These are phyloP conservation scores for Cercis canadensis DNA, from an alignment of 306 rosid genomes.

Conservation along the genomic window DNA sequence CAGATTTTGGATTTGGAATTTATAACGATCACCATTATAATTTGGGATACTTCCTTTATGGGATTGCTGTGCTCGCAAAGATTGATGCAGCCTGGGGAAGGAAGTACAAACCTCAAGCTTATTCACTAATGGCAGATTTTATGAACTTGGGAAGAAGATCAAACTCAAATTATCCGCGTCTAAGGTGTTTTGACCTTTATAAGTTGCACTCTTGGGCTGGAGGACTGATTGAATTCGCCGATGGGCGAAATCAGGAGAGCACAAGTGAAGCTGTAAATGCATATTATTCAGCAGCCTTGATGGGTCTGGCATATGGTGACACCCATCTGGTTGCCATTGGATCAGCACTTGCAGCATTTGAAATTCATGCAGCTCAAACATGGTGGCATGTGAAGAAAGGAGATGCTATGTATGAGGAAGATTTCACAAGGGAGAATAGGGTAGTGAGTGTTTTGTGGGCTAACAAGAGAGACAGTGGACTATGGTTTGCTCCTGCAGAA, in stretches of 20 bases:
- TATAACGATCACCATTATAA: constrained; percentile 92
- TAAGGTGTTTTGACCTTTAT: constrained; percentile 79
- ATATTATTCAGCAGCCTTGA: constrained; percentile 77
- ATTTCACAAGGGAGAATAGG: constrained; percentile 62
- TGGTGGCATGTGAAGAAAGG: constrained; percentile 85
- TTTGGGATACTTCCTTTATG: constrained; percentile 85
- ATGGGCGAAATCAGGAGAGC: constrained; percentile 93
- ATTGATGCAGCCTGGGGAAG: constrained; percentile 84
- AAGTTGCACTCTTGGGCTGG: constrained; percentile 91
- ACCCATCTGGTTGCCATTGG: constrained; percentile 60
- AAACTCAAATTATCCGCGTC: constrained; percentile 54
- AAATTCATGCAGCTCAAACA: constrained; percentile 68
- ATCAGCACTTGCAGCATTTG: constrained; percentile 69
- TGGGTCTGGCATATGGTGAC: constrained; percentile 84
- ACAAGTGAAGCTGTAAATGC: constrained; percentile 88
- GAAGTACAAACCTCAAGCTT: constrained; percentile 69
- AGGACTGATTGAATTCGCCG: constrained; percentile 77
- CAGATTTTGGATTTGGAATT: constrained; percentile 86
- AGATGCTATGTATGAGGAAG: constrained; percentile 56
- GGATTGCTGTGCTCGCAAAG: constrained; percentile 79
- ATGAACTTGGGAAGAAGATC: constrained; percentile 60
- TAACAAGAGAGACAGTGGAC: constrained; percentile 74
- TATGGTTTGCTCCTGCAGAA: constrained; percentile 81
- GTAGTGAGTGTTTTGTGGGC: constrained; percentile 82
- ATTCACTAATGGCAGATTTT: constrained; percentile 69